phyloP scores from a whole-genome alignment of 768 basidiomycete genomes.

The Dioszegia hungarica region DNA sequence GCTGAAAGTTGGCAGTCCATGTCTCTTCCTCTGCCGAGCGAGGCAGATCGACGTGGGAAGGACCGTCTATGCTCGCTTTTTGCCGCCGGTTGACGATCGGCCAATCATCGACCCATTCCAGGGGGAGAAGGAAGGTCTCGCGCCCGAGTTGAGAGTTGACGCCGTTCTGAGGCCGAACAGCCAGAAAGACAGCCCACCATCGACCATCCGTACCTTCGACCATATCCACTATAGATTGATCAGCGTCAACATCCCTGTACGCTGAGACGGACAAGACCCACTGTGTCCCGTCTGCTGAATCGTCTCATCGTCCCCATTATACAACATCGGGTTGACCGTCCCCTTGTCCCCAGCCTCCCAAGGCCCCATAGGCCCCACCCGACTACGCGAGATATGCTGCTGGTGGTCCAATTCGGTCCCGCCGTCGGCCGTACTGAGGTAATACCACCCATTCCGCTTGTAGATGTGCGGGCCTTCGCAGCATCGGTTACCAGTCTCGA shows the following conservation, averaged over 20 bases:
- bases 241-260: neutral
- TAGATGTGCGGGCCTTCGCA: conserved; percentile 44
- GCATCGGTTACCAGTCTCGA: conserved; percentile 2
- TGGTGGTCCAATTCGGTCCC: conserved; percentile 27
- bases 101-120: conserved; percentile 44
- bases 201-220: conserved; percentile 47
- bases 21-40: neutral
- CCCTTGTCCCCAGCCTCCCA: conserved; percentile 14
- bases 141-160: conserved; percentile 44
- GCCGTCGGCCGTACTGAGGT: conserved; percentile 51
- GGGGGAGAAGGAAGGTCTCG: conserved; percentile 50
- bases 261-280: neutral
- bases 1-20: neutral
- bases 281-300: conserved; percentile 52
- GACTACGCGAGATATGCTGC: conserved; percentile 44
- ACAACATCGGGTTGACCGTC: conserved; percentile 23
- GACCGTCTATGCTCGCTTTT: neutral
- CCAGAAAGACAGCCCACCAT: conserved; percentile 45
- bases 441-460: conserved; percentile 41
- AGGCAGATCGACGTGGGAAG: neutral
- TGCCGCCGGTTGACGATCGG: conserved; percentile 15
- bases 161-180: conserved; percentile 12
- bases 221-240: conserved; percentile 41
- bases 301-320: conserved; percentile 40
- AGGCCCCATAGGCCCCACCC: conserved; percentile 16